Base-by-base conservation (phyloP, 208 protist genomes). In the Leishmania amazonensis region DNA sequence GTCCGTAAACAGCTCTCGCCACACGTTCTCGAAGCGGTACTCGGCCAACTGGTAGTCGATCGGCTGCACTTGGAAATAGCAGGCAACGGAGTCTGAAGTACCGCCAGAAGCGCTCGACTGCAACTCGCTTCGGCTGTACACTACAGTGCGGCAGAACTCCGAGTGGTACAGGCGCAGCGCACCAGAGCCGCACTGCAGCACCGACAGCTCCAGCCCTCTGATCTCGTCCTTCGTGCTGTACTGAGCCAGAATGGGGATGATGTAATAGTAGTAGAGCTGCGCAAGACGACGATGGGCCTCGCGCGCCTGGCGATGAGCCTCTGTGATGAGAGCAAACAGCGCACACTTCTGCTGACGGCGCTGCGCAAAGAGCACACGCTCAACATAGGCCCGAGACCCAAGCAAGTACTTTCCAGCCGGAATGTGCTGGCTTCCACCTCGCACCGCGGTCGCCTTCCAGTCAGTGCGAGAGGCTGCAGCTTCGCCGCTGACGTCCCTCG, bases 241-340 rank as follows among this genome's bases (percentile, higher is more conserved):
- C 67, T 84, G 68, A 1, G 78, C 77, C 47, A 93, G 72, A 75
- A 92, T 89, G 11, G 79, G 84, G 35, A 85, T 80, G 3, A 93
- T 65, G 76, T 93, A 93, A 78, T 91, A 87, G 64, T 88, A 83
- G 75, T 93, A 95, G 40, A 91, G 42, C 81, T 89, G 86, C 5
- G 87, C 71, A 38, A 95, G 85, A 24, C 83, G 77, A 24, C 90
- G 64, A 60, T 92, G 73, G 11, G 82, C 65, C 40, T 74, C 65
- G 74, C 87, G 89, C 9, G 87, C 82, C 58, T 89, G 79, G 19
- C 84, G 83, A 78, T 89, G 86, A 0, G 88, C 82, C 78, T 91
- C 89, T 15, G 85, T 79, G 53, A 95, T 75, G n/a, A 92, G 81
- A 21, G 79, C 80, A 40, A 95, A 85, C 3, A 95, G 84, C 35